phyloP scores from a whole-genome alignment of 345 rosid species.

The Syzygium aromaticum region DNA sequence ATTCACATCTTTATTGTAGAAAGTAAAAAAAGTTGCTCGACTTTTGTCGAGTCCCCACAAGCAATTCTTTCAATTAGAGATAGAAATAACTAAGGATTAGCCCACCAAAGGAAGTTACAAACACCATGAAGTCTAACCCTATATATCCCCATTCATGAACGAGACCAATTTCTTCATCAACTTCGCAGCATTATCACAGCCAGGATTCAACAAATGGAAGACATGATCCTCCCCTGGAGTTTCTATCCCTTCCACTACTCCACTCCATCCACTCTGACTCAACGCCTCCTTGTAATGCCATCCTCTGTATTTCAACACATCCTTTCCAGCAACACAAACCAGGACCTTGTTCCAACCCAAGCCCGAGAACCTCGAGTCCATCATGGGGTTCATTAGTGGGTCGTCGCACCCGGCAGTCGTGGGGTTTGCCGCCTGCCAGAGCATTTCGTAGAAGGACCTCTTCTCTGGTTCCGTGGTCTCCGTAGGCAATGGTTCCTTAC shows the following conservation, averaged over 20 bases:
- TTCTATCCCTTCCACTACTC: constrained; percentile 16
- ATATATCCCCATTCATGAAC: neutral
- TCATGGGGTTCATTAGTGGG: constrained; percentile 16
- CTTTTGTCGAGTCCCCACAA: neutral
- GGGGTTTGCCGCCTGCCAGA: constrained; percentile 18
- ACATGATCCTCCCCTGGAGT: constrained; percentile 22
- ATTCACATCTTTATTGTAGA: neutral
- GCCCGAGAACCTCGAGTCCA: constrained; percentile 8
- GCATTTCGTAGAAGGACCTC: neutral
- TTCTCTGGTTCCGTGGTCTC: neutral
- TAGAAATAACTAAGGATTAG: neutral
- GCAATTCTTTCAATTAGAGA: neutral
- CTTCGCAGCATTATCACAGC: constrained; percentile 6
- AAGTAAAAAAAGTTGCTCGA: neutral
- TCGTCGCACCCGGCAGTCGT: constrained; percentile 13
- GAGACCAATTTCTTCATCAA: constrained; percentile 14
- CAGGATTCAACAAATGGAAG: constrained; percentile 25
- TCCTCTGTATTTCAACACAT: constrained; percentile 15
- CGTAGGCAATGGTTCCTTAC: constrained; percentile 5
- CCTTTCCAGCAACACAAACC: constrained; percentile 28
- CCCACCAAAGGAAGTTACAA: neutral
- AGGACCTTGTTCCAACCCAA: constrained; percentile 16
- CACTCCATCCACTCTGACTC: constrained; percentile 18
- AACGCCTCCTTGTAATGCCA: constrained; percentile 11
- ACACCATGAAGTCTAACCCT: neutral